These are phyloP conservation scores for Austroboletus niveus DNA, from an alignment of 1,284 basidiomycete species.

Conservation along the genomic window DNA sequence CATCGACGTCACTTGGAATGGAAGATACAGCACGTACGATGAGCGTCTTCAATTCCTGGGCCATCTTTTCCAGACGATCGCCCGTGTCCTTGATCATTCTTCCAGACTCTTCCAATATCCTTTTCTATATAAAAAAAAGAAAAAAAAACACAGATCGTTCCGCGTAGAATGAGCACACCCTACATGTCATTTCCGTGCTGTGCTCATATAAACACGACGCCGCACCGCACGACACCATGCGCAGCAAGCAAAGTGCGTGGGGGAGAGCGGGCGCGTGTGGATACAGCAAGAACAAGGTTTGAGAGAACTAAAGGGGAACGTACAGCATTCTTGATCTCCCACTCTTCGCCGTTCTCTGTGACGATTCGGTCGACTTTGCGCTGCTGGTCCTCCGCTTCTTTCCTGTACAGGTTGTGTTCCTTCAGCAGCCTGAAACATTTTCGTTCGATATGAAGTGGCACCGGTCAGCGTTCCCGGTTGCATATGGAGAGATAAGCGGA, in stretches of 20 bases:
- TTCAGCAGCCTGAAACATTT: conserved; percentile 67
- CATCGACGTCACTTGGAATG: conserved; percentile 13
- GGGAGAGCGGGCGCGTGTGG: not conserved
- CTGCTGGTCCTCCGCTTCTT: conserved; percentile 64
- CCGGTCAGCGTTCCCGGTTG: conserved; percentile 11
- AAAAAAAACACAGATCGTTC: conserved; percentile 6
- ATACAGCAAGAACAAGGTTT: not conserved
- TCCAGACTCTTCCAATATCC: conserved; percentile 73
- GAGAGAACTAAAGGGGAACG: conserved; percentile 33
- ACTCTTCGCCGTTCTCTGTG: conserved; percentile 65
- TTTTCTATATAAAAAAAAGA: conserved; percentile 44
- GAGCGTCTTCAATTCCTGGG: conserved; percentile 64
- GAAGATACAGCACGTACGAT: conserved; percentile 54
- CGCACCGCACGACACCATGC: conserved; percentile 2
- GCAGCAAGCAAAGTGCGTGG: conserved; percentile 1
- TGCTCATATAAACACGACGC: conserved; percentile 9
- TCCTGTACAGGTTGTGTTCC: conserved; percentile 67
- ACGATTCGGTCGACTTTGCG: conserved; percentile 62
- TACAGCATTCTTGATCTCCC: conserved; percentile 81
- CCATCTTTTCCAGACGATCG: conserved; percentile 57
- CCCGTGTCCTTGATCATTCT: conserved; percentile 77
- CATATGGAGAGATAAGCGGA: conserved; percentile 19
- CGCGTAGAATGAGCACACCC: conserved; percentile 19
- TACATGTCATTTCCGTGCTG: conserved; percentile 29
- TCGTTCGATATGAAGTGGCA: conserved; percentile 30